phyloP scores from a whole-genome alignment of 495 filamentous ascomycete genomes.

The Tuber indicum region DNA sequence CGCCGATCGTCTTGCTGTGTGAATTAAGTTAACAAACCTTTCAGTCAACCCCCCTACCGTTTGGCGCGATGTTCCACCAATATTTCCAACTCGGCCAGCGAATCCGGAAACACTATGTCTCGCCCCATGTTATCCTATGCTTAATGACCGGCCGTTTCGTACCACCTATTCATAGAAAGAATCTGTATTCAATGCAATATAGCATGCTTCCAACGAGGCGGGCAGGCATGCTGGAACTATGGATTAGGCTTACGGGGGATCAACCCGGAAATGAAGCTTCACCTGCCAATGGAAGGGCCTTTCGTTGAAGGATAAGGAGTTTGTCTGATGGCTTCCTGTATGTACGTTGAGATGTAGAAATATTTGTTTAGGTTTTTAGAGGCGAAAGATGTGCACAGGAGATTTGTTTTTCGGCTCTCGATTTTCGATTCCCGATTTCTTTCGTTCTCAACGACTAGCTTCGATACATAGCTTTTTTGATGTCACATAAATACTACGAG shows the following conservation, averaged over 20 bases:
- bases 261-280: constrained; percentile 7
- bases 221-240: constrained; percentile 75
- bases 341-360: not conserved
- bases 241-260: constrained; percentile 62
- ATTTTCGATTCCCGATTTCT: not conserved
- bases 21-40: constrained; percentile 3
- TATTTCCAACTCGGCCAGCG: constrained; percentile 92
- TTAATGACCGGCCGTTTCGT: constrained; percentile 83
- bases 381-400: not conserved
- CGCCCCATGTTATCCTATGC: constrained; percentile 76
- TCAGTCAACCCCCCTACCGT: constrained; percentile 81
- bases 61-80: constrained; percentile 87
- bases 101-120: constrained; percentile 90
- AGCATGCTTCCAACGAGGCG: constrained; percentile 86
- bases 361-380: not conserved
- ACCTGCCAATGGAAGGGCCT: not conserved
- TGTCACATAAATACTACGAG: not conserved
- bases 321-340: not conserved
- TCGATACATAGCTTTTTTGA: not conserved
- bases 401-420: not conserved
- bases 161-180: constrained; percentile 85
- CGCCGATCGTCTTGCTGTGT: not conserved
- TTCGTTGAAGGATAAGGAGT: not conserved
- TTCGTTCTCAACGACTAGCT: not conserved
- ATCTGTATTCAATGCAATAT: constrained; percentile 94